Conservation (phyloP, 306 rosid genomes). For the Coriaria nepalensis region DNA sequence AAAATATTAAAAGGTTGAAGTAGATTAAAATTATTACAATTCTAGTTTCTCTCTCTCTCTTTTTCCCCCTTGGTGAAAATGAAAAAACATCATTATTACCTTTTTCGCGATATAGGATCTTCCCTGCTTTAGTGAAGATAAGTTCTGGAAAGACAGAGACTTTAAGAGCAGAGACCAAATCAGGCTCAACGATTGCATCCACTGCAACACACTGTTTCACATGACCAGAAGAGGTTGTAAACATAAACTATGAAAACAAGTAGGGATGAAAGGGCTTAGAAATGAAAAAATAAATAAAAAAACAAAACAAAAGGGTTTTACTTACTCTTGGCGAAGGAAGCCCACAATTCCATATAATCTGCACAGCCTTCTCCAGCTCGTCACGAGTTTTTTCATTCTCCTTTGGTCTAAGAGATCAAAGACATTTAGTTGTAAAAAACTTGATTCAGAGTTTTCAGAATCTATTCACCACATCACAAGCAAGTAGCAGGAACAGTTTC, state of each 20-base stretch:
- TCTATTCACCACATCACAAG: not conserved
- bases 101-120: slow-evolving; percentile 67
- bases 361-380: slow-evolving; percentile 68
- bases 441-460: not conserved
- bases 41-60: no score
- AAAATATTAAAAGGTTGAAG: slow-evolving; percentile 5
- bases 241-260: no score
- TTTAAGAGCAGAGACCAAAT: slow-evolving; percentile 55
- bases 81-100: slow-evolving; percentile 25
- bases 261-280: no score
- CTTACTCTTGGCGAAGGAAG: slow-evolving; percentile 95
- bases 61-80: no score
- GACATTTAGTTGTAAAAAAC: not conserved
- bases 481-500: no score
- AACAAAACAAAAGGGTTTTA: slow-evolving; percentile 7
- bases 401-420: slow-evolving; percentile 46
- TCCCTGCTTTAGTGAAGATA: slow-evolving; percentile 78
- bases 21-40: slow-evolving; percentile 8
- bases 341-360: slow-evolving; percentile 84
- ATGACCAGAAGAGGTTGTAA: no score
- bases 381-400: slow-evolving; percentile 54
- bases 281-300: not conserved
- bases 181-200: slow-evolving; percentile 75
- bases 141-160: slow-evolving; percentile 69
- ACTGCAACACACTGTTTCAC: slow-evolving; percentile 61